These are phyloP conservation scores for Sesbania bispinosa DNA, from an alignment of 306 rosid genomes.

Conservation along the genomic window DNA sequence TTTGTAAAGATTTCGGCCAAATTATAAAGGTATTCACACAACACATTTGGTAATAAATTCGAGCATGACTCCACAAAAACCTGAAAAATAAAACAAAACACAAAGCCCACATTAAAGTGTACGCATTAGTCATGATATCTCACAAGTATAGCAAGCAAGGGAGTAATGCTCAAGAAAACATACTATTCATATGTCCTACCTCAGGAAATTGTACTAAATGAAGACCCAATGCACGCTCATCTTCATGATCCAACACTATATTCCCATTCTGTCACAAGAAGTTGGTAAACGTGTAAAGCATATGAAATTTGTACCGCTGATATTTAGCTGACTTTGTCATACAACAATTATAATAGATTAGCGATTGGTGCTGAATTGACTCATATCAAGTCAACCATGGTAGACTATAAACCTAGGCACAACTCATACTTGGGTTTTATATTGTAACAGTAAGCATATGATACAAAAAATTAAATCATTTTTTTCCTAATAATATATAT, in stretches of 20 bases:
- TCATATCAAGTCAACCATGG: background rate
- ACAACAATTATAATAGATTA: background rate
- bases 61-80: constrained; percentile 77
- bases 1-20: constrained; percentile 64
- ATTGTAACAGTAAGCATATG: background rate
- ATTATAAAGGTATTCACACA: constrained; percentile 63
- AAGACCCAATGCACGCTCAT: constrained; percentile 73
- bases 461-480: background rate
- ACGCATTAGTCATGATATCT: too few relatives aligned
- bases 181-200: constrained; percentile 34
- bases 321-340: background rate
- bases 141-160: too few relatives aligned
- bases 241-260: constrained; percentile 56
- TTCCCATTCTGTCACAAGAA: constrained; percentile 51
- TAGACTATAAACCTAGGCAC: too few relatives aligned
- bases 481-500: too few relatives aligned
- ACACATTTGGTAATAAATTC: constrained; percentile 76
- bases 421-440: too few relatives aligned
- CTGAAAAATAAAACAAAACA: constrained; percentile 29
- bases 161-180: constrained; percentile 5
- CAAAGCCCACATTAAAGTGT: background rate
- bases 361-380: background rate
- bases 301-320: background rate
- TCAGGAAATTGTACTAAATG: constrained; percentile 79
- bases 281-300: background rate